Conservation (phyloP, 768 basidiomycete genomes). For the Baorangia bicolor region DNA sequence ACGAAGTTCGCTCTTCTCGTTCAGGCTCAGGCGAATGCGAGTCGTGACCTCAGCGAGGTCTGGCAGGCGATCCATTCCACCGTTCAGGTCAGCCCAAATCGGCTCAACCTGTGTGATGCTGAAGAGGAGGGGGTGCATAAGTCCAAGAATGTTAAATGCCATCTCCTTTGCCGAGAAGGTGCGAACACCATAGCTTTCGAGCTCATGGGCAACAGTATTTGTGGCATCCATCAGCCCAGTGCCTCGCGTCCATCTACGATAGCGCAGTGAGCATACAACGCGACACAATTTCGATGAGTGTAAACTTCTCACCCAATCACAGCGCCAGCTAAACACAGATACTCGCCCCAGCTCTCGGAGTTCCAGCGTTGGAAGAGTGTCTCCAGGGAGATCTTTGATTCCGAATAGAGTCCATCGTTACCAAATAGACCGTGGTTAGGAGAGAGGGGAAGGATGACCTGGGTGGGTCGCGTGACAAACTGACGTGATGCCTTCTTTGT, state of each 20-base stretch:
- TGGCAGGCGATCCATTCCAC: slow-evolving; percentile 96
- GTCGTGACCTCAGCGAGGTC: slow-evolving; percentile 91
- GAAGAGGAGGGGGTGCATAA: slow-evolving; percentile 99
- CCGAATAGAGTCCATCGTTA: slow-evolving; percentile 96
- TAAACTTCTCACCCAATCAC: slow-evolving; percentile 80
- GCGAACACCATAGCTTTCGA: slow-evolving; percentile 90
- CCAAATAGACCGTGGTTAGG: slow-evolving; percentile 99
- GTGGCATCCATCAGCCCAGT: slow-evolving; percentile 97
- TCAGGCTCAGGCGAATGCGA: slow-evolving; percentile 78
- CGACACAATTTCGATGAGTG: slow-evolving; percentile 6
- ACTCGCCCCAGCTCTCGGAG: slow-evolving; percentile 99
- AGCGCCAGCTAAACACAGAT: slow-evolving; percentile 95
- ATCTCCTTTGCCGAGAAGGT: slow-evolving; percentile 99
- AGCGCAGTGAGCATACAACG: slow-evolving; percentile 4
- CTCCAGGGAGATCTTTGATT: slow-evolving; percentile 97
- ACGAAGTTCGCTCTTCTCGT: slow-evolving; percentile 88
- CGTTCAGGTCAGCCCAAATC: slow-evolving; percentile 98
- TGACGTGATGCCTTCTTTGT: slow-evolving; percentile 95
- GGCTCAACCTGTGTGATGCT: slow-evolving; percentile 99
- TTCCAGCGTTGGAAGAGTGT: slow-evolving; percentile 98
- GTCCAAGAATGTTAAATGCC: slow-evolving; percentile 99
- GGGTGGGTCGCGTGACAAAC: slow-evolving; percentile 96
- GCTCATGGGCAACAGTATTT: slow-evolving; percentile 90
- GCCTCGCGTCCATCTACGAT: slow-evolving; percentile 88
- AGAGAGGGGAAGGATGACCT: slow-evolving; percentile 95